These are phyloP conservation scores for Rhizopus arrhizus DNA, from an alignment of 371 early-diverging fungal species.

Conservation along the genomic window DNA sequence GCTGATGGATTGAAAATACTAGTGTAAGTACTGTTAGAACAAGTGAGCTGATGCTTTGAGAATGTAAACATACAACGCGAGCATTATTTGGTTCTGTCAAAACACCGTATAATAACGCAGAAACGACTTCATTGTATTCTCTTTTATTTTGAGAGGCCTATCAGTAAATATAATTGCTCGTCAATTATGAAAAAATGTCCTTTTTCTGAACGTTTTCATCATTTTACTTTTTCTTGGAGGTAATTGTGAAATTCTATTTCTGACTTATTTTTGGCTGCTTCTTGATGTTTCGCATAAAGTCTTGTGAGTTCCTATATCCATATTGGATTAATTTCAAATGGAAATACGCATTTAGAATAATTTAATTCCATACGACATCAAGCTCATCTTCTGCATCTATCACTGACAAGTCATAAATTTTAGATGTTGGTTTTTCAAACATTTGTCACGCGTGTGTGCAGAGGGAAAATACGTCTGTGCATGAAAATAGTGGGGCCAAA, in stretches of 20 bases:
- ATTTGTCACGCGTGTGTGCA: background rate
- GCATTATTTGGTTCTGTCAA: constrained; percentile 54
- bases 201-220: background rate
- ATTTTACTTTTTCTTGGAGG: constrained; percentile 59
- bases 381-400: constrained; percentile 43
- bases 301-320: constrained; percentile 53
- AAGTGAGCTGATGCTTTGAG: constrained; percentile 2
- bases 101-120: constrained; percentile 69
- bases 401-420: constrained; percentile 33
- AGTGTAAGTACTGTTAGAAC: constrained; percentile 5
- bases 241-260: constrained; percentile 66
- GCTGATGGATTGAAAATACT: constrained; percentile 62
- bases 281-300: constrained; percentile 46
- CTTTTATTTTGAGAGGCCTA: constrained; percentile 60
- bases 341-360: background rate
- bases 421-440: constrained; percentile 20
- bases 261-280: constrained; percentile 54
- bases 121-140: constrained; percentile 60
- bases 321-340: background rate
- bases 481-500: background rate
- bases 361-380: constrained; percentile 33
- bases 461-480: background rate
- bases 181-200: background rate
- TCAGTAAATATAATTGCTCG: background rate
- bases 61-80: constrained; percentile 31